Evolutionary conservation across 2,329 filamentous ascomycete genomes (phyloP).

Genomic region (Aspergillus transmontanensis): DNA sequence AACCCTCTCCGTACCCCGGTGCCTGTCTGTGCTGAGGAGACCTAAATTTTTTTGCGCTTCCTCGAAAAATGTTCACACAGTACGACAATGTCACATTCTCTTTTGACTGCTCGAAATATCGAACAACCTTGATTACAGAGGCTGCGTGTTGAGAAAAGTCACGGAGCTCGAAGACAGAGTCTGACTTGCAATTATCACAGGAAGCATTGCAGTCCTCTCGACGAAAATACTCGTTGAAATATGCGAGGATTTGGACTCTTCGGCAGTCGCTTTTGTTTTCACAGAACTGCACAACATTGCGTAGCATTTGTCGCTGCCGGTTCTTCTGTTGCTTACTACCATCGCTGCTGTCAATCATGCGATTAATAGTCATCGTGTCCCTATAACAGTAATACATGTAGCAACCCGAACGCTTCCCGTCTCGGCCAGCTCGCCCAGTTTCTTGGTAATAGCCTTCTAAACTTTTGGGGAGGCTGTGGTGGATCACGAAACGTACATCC

Average conservation of each 20-base stretch:
- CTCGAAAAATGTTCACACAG: conserved; percentile 82
- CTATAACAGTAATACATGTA: conserved; percentile 84
- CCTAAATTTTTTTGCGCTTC: conserved; percentile 64
- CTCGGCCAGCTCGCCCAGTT: conserved; percentile 89
- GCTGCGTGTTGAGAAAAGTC: conserved; percentile 78
- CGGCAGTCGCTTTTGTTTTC: conserved; percentile 88
- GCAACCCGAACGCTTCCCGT: conserved; percentile 84
- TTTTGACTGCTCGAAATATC: conserved; percentile 46
- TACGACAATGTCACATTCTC: conserved; percentile 72
- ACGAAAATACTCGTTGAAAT: conserved; percentile 86
- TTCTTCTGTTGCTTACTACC: conserved; percentile 78
- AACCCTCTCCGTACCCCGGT: conserved; percentile 68
- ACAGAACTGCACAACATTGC: conserved; percentile 82
- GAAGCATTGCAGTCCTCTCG: conserved; percentile 68
- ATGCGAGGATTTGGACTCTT: conserved; percentile 83
- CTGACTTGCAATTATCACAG: conserved; percentile 89
- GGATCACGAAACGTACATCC: conserved; percentile 94
- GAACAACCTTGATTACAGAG: conserved; percentile 70
- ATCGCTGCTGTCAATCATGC: conserved; percentile 82
- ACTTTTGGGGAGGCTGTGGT: conserved; percentile 90
- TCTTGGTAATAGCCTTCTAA: conserved; percentile 98
- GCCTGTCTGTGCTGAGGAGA: conserved; percentile 53
- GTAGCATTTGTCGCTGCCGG: conserved; percentile 81
- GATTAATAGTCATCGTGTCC: conserved; percentile 72
- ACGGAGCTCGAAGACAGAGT: conserved; percentile 67